Evolutionary conservation across 306 rosid genomes (phyloP).

Genomic region (Fagus sylvatica): DNA sequence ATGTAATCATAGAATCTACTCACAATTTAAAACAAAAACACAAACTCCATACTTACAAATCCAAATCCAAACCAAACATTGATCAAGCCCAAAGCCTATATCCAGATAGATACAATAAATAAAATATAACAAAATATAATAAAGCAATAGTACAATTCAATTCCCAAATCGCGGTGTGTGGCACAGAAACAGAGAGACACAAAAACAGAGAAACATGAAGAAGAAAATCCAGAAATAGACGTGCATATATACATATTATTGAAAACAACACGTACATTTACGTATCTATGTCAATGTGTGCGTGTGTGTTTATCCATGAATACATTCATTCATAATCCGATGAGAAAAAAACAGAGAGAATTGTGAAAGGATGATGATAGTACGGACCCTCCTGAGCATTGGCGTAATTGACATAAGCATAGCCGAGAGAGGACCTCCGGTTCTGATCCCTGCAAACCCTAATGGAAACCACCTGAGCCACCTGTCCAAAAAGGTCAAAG

Average conservation of each 20-base stretch:
- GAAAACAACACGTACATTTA: not conserved
- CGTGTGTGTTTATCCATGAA: not conserved
- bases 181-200: not conserved
- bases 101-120: not conserved
- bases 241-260: not conserved
- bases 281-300: not conserved
- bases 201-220: not conserved
- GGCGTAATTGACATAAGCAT: constrained; percentile 71
- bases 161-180: not conserved
- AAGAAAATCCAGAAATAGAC: not conserved
- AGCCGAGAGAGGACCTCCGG: constrained; percentile 71
- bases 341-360: not conserved
- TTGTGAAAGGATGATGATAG: not conserved
- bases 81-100: not conserved
- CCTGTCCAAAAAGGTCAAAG: constrained; percentile 59
- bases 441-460: constrained; percentile 86
- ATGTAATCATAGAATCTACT: no score
- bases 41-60: no score
- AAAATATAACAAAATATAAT: not conserved
- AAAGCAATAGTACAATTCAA: not conserved
- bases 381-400: constrained; percentile 63
- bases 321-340: no score
- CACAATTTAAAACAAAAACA: no score
- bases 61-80: not conserved
- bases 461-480: constrained; percentile 54